Evolutionary conservation across 805 yeast genomes (phyloP).

Genomic region (Saccharomyces paradoxus): DNA sequence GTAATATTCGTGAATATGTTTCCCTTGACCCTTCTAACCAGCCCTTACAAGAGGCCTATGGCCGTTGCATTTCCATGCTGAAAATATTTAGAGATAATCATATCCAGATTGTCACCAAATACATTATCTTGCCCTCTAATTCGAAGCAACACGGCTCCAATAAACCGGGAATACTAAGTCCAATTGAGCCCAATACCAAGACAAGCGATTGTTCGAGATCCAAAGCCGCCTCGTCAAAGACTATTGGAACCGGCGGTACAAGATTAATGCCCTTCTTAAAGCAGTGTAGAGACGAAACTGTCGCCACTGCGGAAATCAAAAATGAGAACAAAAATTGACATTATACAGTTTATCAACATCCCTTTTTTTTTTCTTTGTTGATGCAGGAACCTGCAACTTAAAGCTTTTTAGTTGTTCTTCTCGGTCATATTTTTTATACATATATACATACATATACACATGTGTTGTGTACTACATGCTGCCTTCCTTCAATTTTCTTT

Average conservation of each 20-base stretch:
- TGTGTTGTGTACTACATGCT: not conserved
- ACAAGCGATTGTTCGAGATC: constrained; percentile 41
- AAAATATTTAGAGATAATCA: constrained; percentile 87
- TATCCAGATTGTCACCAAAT: constrained; percentile 85
- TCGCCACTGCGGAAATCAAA: not conserved
- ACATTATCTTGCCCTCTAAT: constrained; percentile 72
- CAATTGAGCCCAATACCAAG: constrained; percentile 33
- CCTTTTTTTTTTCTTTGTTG: constrained; percentile 1
- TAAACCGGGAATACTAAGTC: not conserved
- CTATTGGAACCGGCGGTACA: constrained; percentile 85
- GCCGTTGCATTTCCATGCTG: constrained; percentile 83
- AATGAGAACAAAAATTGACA: not conserved
- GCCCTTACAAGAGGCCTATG: constrained; percentile 64
- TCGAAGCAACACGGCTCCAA: constrained; percentile 25
- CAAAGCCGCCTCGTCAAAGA: constrained; percentile 38
- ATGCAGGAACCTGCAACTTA: not conserved
- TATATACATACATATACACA: not conserved
- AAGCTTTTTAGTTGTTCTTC: not conserved
- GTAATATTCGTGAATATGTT: constrained; percentile 62
- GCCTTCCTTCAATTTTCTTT: not conserved
- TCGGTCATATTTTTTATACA: not conserved
- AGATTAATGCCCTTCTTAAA: constrained; percentile 83
- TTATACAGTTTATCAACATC: not conserved
- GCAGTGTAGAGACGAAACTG: constrained; percentile 90
- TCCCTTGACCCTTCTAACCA: constrained; percentile 35